Evolutionary conservation across 805 yeast species (phyloP).

Genomic region (Ogataea pilisensis): DNA sequence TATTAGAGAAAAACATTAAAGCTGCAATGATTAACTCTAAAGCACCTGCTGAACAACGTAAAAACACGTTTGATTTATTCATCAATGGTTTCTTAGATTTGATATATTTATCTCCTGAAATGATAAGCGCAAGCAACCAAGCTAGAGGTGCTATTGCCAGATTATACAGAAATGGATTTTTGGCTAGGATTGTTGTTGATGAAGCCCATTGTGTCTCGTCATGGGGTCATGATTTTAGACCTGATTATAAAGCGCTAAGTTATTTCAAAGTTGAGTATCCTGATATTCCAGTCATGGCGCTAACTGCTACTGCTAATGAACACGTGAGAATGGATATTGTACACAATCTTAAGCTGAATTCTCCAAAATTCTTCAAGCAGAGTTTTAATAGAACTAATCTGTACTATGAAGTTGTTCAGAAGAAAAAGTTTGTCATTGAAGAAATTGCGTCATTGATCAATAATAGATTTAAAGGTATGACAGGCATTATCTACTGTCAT

Average conservation of each 20-base stretch:
- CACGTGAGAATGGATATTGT: constrained; percentile 83
- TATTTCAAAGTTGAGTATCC: constrained; percentile 73
- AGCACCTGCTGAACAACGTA: constrained; percentile 59
- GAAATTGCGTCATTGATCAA: constrained; percentile 57
- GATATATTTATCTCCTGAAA: constrained; percentile 90
- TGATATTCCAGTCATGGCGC: constrained; percentile 85
- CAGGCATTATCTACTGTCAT: constrained; percentile 93
- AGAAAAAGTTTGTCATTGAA: constrained; percentile 51
- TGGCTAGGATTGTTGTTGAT: constrained; percentile 90
- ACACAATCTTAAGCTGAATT: constrained; percentile 61
- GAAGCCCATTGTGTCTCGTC: constrained; percentile 98
- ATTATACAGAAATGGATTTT: constrained; percentile 47
- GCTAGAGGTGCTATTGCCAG: constrained; percentile 59
- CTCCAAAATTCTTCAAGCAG: constrained; percentile 71
- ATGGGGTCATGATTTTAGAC: constrained; percentile 99
- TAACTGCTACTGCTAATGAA: constrained; percentile 95
- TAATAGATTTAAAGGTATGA: constrained; percentile 46
- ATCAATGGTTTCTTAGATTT: constrained; percentile 65
- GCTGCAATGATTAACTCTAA: constrained; percentile 90
- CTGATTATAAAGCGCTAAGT: constrained; percentile 83
- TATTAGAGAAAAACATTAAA: constrained; percentile 58
- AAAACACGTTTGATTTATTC: constrained; percentile 57
- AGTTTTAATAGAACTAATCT: constrained; percentile 89
- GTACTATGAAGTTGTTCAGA: constrained; percentile 70
- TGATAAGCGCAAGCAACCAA: constrained; percentile 72